Evolutionary conservation across 768 basidiomycete genomes (phyloP), one percentile per base, ranked within the genome.

Genomic region (Epithele typhae): DNA sequence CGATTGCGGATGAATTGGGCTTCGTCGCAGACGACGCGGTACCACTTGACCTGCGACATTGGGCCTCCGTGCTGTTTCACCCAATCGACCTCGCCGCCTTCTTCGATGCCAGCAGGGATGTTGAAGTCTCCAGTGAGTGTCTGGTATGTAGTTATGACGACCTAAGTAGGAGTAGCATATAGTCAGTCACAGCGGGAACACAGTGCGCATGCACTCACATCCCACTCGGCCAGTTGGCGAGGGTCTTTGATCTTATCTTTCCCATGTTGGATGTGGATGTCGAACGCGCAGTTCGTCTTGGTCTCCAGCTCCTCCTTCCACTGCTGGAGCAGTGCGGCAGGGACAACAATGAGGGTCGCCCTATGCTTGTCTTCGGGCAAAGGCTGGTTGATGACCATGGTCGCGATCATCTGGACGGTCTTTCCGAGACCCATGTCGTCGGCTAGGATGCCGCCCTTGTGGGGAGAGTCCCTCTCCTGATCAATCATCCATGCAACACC

Each of bases 401-500:
- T 78, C 3, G 87, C 87, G 38, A 91, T 87, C 78, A 84, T 83
- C 59, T 87, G 84, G 1, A 87, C 79, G 7, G 84, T 87, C 66
- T 87, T 85, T 3, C 78, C 79, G 23, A 83, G 70, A 45, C 82
- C 83, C 84, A 86, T 85, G 40, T 87, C 82, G 58, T 85, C 82
- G 8, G 82, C 84, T 25, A 85, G 67, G 37, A 86, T 83, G 14
- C 84, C 84, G 11, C 84, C 84, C 55, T 64, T 75, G 50, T 79
- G 69, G 4, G 54, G 52, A 12, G 53, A 49, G 21, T 73, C 66
- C 18, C 60, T 66, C 57, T 86, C 84, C 58, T 81, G 78, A 14
- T 80, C 70, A 0, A 84, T 46, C 87, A 91, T 88, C 83, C 87
- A 91, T 30, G 76, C 75, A 15, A 91, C 87, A 0, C 89, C 88